Conservation (phyloP, 441 rosid genomes). For the Populus hybrid region DNA sequence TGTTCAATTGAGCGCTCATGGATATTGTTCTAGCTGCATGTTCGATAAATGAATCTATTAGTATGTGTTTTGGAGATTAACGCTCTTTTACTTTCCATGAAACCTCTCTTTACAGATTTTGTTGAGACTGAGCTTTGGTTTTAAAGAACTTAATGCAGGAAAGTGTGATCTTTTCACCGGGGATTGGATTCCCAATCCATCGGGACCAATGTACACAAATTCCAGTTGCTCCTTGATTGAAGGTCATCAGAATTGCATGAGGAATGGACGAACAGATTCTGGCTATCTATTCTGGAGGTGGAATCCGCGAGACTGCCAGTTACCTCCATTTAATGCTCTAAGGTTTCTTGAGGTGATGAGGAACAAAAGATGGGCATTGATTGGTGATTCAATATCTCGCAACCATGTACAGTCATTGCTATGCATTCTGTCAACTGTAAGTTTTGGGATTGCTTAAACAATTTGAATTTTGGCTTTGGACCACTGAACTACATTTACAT, state of each 20-base stretch:
- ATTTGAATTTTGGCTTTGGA: slow-evolving; percentile 11
- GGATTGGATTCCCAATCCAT: slow-evolving; percentile 75
- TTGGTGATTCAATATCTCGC: slow-evolving; percentile 93
- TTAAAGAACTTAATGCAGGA: slow-evolving; percentile 35
- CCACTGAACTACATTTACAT: slow-evolving; percentile 4
- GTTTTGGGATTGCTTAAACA: slow-evolving; percentile 5
- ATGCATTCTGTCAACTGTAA: slow-evolving; percentile 78
- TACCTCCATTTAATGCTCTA: slow-evolving; percentile 61
- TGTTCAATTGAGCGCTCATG: neutral
- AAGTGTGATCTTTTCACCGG: slow-evolving; percentile 76
- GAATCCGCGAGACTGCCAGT: slow-evolving; percentile 65
- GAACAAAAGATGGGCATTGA: slow-evolving; percentile 68
- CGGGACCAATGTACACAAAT: slow-evolving; percentile 75
- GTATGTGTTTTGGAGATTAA: neutral
- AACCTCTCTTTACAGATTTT: neutral
- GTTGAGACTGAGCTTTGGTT: neutral
- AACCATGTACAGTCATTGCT: slow-evolving; percentile 82
- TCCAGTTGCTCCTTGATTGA: slow-evolving; percentile 64
- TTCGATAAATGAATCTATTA: neutral
- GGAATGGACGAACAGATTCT: slow-evolving; percentile 76
- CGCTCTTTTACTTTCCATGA: neutral
- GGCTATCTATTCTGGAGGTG: slow-evolving; percentile 84
- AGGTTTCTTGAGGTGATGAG: slow-evolving; percentile 74
- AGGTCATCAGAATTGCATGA: slow-evolving; percentile 80
- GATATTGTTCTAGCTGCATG: neutral